Evolutionary conservation across 1,284 basidiomycete species (phyloP), one percentile per base, ranked within the genome.

Genomic region (Vanrija humicola): DNA sequence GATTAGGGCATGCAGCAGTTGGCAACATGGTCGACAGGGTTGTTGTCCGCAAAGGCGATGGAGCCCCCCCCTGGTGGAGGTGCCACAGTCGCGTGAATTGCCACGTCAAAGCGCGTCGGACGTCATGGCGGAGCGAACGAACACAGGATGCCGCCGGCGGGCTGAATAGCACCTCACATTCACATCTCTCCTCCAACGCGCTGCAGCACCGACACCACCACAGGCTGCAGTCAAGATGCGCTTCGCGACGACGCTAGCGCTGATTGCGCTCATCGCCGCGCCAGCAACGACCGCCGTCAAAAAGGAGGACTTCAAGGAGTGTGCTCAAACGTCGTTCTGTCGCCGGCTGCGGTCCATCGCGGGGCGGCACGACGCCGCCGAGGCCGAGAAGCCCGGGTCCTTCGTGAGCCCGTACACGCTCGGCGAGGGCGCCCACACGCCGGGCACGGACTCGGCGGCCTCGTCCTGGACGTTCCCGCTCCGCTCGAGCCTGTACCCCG

Each of bases 281-380:
- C 15, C 57, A 15, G 46, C 43, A 12, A 66, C 64, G 1, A 25
- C 58, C 3, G 77, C 71, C 6, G 78, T 80, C 55, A 82, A 81
- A 66, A 71, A 81, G 40, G 82, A 86, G 57, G 90, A 96, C 75
- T 96, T 93, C 81, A 96, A 95, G 77, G 90, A 85, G 59, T 96
- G 93, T 72, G 82, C 82, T 18, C 89, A 96, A 74, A 84, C 89
- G 0, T 89, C 88, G 15, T 96, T 97, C 79, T 96, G 93, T 79
- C 84, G 89, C 46, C 82, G 92, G 59, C 89, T 90, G 50, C 85
- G 92, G 46, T 86, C 86, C 0, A 83, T 96, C 48, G 84, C 89
- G 53, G 78, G 81, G 10, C 83, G 88, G 51, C 86, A 88, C 15
- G 78, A 80, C 46, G 65, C 78, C 2, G 46, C 50, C n/a, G 77